Evolutionary conservation across 345 rosid genomes (phyloP).

Genomic region (Ceriops decandra): DNA sequence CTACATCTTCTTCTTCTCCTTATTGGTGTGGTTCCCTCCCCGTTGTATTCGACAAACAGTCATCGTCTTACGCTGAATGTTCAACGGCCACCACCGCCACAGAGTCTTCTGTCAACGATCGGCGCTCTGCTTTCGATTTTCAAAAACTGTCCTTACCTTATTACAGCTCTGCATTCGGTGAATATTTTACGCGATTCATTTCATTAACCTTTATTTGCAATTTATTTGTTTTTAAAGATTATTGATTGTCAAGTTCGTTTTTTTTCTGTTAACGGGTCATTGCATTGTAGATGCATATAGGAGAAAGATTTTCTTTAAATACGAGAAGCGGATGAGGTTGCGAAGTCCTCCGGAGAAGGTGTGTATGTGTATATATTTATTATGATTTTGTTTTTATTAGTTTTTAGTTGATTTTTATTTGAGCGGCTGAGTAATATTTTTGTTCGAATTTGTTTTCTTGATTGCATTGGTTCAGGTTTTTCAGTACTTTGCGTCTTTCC

Average conservation of each 20-base stretch:
- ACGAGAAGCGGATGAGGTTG: slow-evolving; percentile 91
- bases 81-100: slow-evolving; percentile 22
- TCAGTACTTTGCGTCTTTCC: slow-evolving; percentile 75
- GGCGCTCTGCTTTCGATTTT: slow-evolving; percentile 23
- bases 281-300: slow-evolving; percentile 67
- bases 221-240: slow-evolving; percentile 19
- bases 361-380: neutral
- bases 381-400: neutral
- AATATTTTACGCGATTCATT: too few species aligned
- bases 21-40: slow-evolving; percentile 28
- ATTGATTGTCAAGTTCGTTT: neutral
- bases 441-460: neutral
- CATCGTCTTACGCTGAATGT: slow-evolving; percentile 46
- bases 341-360: slow-evolving; percentile 97
- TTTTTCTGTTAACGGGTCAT: neutral
- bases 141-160: slow-evolving; percentile 65
- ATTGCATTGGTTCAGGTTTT: slow-evolving; percentile 47
- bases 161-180: slow-evolving; percentile 39
- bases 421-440: neutral
- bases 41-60: slow-evolving; percentile 24
- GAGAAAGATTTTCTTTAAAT: slow-evolving; percentile 84
- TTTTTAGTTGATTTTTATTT: neutral
- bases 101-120: slow-evolving; percentile 28
- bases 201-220: slow-evolving; percentile 43
- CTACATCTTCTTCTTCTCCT: neutral